phyloP scores from a whole-genome alignment of 2,329 filamentous ascomycete species.

The Stachybotrys chartarum region DNA sequence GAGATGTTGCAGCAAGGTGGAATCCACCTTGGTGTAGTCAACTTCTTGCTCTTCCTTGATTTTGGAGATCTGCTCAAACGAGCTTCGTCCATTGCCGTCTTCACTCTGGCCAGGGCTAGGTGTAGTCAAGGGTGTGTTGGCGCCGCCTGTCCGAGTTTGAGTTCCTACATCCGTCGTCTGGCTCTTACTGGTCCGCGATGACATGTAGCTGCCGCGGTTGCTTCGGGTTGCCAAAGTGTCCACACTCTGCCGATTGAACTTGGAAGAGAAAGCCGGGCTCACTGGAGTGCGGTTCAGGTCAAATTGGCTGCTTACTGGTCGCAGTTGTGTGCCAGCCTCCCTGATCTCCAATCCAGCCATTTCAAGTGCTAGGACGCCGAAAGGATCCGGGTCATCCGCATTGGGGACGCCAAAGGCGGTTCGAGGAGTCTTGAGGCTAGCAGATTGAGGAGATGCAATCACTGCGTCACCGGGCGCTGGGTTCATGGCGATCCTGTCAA shows the following conservation, averaged over 20 bases:
- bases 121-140: constrained; percentile 45
- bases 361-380: constrained; percentile 83
- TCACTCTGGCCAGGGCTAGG: constrained; percentile 49
- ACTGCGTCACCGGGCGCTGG: constrained; percentile 70
- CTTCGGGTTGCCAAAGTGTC: constrained; percentile 55
- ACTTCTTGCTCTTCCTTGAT: constrained; percentile 40
- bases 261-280: constrained; percentile 59
- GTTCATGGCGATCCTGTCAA: constrained; percentile 56
- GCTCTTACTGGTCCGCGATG: constrained; percentile 59
- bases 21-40: constrained; percentile 53
- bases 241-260: constrained; percentile 58
- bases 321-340: constrained; percentile 67
- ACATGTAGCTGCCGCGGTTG: constrained; percentile 70
- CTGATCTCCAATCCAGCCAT: constrained; percentile 83
- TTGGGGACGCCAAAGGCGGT: constrained; percentile 71
- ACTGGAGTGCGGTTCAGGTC: constrained; percentile 71
- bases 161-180: constrained; percentile 64
- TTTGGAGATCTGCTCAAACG: constrained; percentile 30
- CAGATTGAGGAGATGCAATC: constrained; percentile 38
- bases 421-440: constrained; percentile 27
- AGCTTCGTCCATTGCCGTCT: constrained; percentile 36
- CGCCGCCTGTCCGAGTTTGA: constrained; percentile 57
- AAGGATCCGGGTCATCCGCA: constrained; percentile 80
- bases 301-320: constrained; percentile 73
- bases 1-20: constrained; percentile 39